phyloP scores from a whole-genome alignment of 148 eudicot genomes.

The Camellia granthamiana region DNA sequence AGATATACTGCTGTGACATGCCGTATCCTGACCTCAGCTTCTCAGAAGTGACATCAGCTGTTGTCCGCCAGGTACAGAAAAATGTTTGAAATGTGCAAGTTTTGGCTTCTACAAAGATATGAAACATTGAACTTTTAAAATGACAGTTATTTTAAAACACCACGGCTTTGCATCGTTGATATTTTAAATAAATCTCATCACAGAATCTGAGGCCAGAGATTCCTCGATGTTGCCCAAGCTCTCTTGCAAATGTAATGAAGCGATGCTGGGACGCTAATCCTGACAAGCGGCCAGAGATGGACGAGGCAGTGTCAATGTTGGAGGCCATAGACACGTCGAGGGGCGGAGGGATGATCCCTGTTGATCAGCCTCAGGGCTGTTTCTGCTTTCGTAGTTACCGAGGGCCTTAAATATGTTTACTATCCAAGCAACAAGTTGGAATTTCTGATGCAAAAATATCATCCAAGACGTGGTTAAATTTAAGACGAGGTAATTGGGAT shows the following conservation, averaged over 20 bases:
- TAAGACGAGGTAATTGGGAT: neutral
- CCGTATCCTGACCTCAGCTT: conserved; percentile 91
- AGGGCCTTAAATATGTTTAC: conserved; percentile 50
- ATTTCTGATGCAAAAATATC: neutral
- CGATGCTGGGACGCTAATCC: conserved; percentile 90
- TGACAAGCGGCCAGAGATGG: conserved; percentile 90
- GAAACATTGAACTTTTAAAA: no score
- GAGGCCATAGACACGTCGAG: conserved; percentile 85
- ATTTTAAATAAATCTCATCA: neutral
- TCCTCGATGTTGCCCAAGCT: conserved; percentile 86
- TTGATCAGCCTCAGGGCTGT: conserved; percentile 66
- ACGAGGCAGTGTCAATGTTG: conserved; percentile 68
- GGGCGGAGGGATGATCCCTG: conserved; percentile 93
- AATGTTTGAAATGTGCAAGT: neutral
- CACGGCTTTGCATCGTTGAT: neutral
- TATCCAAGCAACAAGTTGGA: neutral
- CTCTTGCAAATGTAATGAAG: conserved; percentile 79
- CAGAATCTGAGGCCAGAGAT: conserved; percentile 94
- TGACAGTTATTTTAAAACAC: neutral
- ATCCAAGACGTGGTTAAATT: neutral
- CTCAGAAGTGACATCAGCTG: conserved; percentile 91
- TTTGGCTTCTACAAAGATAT: neutral
- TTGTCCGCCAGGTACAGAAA: conserved; percentile 67
- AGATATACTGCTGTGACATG: conserved; percentile 95
- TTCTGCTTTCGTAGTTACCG: conserved; percentile 53